Evolutionary conservation across 129 eudicot species (phyloP).

Genomic region (Flaveria robusta): DNA sequence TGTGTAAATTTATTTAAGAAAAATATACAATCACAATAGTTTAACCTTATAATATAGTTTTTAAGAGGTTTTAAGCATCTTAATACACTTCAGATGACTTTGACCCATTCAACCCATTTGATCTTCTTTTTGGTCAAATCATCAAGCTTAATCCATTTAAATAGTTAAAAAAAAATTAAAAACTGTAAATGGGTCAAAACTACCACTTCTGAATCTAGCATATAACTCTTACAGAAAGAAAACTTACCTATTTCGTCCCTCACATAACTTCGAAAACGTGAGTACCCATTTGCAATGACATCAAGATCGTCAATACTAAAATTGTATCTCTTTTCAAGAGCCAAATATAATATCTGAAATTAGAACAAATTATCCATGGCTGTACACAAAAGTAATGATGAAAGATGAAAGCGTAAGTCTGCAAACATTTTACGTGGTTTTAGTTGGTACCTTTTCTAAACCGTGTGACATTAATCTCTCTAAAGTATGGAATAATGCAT

Average conservation of each 20-base stretch:
- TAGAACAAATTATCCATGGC: background rate
- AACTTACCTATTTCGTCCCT: slow-evolving; percentile 47
- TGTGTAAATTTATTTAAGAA: background rate
- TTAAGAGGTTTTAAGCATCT: background rate
- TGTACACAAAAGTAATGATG: background rate
- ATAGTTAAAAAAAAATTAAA: too few relatives aligned
- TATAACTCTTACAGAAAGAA: background rate
- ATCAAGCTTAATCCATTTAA: background rate
- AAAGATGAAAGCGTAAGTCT: background rate
- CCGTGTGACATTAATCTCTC: slow-evolving; percentile 54
- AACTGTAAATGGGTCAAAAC: background rate
- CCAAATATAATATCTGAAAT: slow-evolving; percentile 74
- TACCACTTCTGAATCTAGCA: slow-evolving; percentile 10
- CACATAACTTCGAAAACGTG: slow-evolving; percentile 72
- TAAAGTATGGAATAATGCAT: slow-evolving; percentile 71
- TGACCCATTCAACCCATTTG: background rate
- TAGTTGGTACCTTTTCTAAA: slow-evolving; percentile 51
- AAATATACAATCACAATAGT: background rate
- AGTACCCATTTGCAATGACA: slow-evolving; percentile 91
- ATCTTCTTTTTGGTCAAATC: background rate
- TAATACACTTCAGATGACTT: slow-evolving; percentile 5
- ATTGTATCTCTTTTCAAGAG: slow-evolving; percentile 92
- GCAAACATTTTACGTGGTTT: background rate
- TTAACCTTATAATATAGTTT: background rate
- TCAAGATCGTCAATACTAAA: slow-evolving; percentile 70